These are phyloP conservation scores for Tetraselmis striata DNA, from an alignment of 139 green algal species.

Conservation along the genomic window DNA sequence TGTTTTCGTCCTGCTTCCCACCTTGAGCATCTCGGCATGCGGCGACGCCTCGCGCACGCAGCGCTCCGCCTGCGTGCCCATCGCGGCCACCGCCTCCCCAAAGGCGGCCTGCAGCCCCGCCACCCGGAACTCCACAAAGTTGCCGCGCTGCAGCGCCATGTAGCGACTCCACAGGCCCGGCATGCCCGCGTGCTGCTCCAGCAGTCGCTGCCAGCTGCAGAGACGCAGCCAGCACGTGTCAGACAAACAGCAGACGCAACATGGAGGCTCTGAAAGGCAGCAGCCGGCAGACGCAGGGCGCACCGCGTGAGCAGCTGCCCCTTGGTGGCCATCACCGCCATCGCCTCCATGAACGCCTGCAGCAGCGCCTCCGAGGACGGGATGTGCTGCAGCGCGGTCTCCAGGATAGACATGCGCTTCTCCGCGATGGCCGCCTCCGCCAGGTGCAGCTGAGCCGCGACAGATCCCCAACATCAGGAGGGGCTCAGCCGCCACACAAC, in stretches of 20 bases:
- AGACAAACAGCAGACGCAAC: too few species aligned
- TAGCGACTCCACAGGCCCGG: conserved; percentile 55
- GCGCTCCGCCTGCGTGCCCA: conserved; percentile 1
- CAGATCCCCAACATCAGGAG: background rate
- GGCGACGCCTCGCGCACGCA: conserved; percentile 12
- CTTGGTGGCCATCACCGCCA: conserved; percentile 3
- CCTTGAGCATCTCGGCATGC: background rate
- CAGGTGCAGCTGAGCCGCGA: conserved; percentile 1
- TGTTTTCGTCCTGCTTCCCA: too few species aligned
- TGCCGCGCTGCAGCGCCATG: conserved; percentile 27
- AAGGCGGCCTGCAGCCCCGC: conserved; percentile 14
- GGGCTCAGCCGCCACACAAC: background rate
- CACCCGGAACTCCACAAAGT: conserved; percentile 42
- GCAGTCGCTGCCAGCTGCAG: conserved; percentile 35
- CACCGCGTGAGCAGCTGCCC: background rate
- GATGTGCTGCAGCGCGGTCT: conserved; percentile 52
- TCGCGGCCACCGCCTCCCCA: conserved; percentile 21
- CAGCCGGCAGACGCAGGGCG: background rate
- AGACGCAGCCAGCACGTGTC: conserved; percentile 2
- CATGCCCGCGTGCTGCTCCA: conserved; percentile 38
- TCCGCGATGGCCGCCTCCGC: conserved; percentile 43
- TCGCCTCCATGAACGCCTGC: conserved; percentile 53
- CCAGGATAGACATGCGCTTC: conserved; percentile 71
- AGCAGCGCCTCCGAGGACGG: conserved; percentile 57
- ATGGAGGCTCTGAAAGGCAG: background rate